Conservation (phyloP, 352 stramenopile genomes). For the Pelagophyceae sp. region DNA sequence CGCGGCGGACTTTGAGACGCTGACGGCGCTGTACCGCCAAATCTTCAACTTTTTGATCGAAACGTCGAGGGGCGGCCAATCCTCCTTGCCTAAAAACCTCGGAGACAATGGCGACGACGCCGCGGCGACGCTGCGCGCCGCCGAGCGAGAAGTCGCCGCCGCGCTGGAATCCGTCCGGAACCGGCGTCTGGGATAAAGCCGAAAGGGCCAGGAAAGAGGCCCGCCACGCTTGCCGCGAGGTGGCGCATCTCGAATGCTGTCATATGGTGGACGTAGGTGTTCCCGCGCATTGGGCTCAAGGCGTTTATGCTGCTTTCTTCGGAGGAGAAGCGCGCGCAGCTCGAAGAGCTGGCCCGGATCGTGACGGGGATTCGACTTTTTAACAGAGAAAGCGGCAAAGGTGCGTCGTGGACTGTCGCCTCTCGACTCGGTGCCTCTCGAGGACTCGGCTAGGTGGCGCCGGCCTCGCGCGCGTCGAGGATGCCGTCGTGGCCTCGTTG, state of each 20-base stretch:
- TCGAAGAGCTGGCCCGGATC: slow-evolving; percentile 77
- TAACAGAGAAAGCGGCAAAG: slow-evolving; percentile 75
- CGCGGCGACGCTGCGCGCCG: slow-evolving; percentile 33
- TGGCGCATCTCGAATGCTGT: no score
- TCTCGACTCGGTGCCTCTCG: no score
- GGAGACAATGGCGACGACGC: no score
- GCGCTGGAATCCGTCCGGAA: slow-evolving; percentile 63
- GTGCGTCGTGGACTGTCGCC: no score
- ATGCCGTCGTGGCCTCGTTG: slow-evolving; percentile 7
- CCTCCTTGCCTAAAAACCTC: not conserved
- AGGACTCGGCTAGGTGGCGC: no score
- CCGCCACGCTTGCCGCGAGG: no score
- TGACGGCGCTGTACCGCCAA: slow-evolving; percentile 77
- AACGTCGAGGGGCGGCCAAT: slow-evolving; percentile 3
- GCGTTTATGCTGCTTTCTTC: slow-evolving; percentile 72
- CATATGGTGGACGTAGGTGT: no score
- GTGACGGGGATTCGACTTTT: slow-evolving; percentile 82
- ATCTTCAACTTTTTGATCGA: slow-evolving; percentile 34
- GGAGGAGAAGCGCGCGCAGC: slow-evolving; percentile 77
- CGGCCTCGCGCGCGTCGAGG: slow-evolving; percentile 57
- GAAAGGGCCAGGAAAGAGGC: no score
- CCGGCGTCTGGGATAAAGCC: no score
- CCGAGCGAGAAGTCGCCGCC: slow-evolving; percentile 46
- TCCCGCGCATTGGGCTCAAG: slow-evolving; percentile 81
- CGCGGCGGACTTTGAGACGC: slow-evolving; percentile 70